Conservation (phyloP, 1,139 yeast species). For the Pichia terricola region DNA sequence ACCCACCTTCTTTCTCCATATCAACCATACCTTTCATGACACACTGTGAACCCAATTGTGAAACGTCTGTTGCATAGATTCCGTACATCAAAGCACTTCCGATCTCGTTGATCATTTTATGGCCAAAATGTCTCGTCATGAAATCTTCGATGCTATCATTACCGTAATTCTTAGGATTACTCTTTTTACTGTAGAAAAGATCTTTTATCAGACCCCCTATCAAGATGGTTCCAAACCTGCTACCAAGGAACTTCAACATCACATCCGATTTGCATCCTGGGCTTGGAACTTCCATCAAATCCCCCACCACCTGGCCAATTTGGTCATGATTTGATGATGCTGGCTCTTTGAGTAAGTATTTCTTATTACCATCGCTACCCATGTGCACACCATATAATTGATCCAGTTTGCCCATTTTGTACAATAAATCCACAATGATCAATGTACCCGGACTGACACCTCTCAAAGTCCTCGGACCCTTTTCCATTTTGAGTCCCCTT, state of each 20-base stretch:
- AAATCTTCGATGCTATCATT: slow-evolving; percentile 42
- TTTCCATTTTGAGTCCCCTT: slow-evolving; percentile 34
- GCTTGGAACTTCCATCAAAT: slow-evolving; percentile 45
- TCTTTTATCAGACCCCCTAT: slow-evolving; percentile 33
- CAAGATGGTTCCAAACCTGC: slow-evolving; percentile 31
- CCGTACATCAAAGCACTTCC: slow-evolving; percentile 83
- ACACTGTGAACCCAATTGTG: slow-evolving; percentile 54
- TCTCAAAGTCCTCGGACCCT: slow-evolving; percentile 69
- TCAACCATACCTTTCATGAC: slow-evolving; percentile 44
- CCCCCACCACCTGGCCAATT: slow-evolving; percentile 19
- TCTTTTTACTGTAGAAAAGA: slow-evolving; percentile 29
- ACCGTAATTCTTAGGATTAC: slow-evolving; percentile 4
- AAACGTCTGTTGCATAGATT: slow-evolving; percentile 79
- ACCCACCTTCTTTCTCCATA: slow-evolving; percentile 53
- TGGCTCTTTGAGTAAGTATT: slow-evolving; percentile 36
- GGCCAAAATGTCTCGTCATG: slow-evolving; percentile 61
- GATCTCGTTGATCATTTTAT: slow-evolving; percentile 47
- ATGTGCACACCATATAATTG: slow-evolving; percentile 41
- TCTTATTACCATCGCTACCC: slow-evolving; percentile 48
- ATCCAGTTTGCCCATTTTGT: slow-evolving; percentile 32
- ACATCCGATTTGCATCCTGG: slow-evolving; percentile 27
- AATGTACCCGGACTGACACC: slow-evolving; percentile 62
- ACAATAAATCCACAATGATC: slow-evolving; percentile 48
- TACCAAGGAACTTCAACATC: slow-evolving; percentile 33
- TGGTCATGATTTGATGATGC: slow-evolving; percentile 6